These are phyloP conservation scores for Sordariomycetes sp. DNA, from an alignment of 2,329 filamentous ascomycete genomes.

Conservation along the genomic window DNA sequence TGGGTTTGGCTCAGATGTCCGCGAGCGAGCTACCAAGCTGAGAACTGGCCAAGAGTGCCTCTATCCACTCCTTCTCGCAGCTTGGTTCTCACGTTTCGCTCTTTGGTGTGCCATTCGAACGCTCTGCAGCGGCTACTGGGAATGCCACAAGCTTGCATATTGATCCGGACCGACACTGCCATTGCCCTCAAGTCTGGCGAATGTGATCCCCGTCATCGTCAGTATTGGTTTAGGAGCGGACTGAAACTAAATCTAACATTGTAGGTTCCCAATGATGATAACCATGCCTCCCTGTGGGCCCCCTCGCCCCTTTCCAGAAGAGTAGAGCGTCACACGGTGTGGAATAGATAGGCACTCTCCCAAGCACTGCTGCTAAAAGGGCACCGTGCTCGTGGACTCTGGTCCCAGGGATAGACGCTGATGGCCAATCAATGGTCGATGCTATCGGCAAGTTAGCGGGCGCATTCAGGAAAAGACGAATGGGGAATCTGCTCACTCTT, in stretches of 20 bases:
- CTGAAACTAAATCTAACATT: background rate
- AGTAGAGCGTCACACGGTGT: background rate
- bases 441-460: slow-evolving; percentile 1
- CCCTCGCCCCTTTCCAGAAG: background rate
- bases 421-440: slow-evolving; percentile 8
- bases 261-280: background rate
- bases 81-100: too few species aligned
- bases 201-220: too few species aligned
- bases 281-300: background rate
- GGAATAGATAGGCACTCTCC: background rate
- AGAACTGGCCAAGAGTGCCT: too few species aligned
- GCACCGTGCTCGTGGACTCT: background rate
- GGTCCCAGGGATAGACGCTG: background rate
- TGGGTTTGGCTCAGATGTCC: too few species aligned
- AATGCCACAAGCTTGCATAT: too few species aligned
- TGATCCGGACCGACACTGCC: too few species aligned
- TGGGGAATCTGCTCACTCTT: slow-evolving; percentile 1
- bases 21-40: too few species aligned
- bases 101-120: too few species aligned
- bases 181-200: too few species aligned
- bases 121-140: too few species aligned
- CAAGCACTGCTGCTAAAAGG: background rate
- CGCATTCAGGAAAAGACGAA: background rate
- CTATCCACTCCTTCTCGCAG: too few species aligned
- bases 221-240: too few species aligned